phyloP scores from a whole-genome alignment of 495 filamentous ascomycete species.

The Elaphomyces granulatus region DNA sequence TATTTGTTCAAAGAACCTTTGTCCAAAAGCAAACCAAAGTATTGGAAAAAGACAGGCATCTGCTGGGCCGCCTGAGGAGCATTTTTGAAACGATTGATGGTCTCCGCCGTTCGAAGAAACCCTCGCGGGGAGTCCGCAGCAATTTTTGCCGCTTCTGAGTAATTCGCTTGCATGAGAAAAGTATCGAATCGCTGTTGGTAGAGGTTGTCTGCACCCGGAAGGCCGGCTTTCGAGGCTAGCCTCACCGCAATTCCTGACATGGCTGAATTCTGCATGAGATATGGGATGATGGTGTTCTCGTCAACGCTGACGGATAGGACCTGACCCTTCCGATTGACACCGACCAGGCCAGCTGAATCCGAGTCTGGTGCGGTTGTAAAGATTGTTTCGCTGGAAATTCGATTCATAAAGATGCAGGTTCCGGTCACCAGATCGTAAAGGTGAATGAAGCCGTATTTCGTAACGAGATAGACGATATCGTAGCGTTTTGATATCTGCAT shows the following conservation, averaged over 20 bases:
- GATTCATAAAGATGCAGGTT: conserved; percentile 99
- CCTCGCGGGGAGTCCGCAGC: conserved; percentile 93
- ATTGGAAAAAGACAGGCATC: conserved; percentile 89
- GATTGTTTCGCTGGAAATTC: conserved; percentile 97
- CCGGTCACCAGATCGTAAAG: conserved; percentile 94
- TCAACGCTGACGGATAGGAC: conserved; percentile 87
- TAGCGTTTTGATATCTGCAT: conserved; percentile 96
- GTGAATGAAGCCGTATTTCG: conserved; percentile 98
- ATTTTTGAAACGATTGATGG: conserved; percentile 88
- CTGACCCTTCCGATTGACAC: conserved; percentile 93
- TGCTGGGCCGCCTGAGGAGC: conserved; percentile 55
- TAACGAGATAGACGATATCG: conserved; percentile 90
- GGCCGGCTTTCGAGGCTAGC: conserved; percentile 82
- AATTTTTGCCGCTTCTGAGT: conserved; percentile 78
- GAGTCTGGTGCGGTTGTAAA: conserved; percentile 81
- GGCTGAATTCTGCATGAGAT: conserved; percentile 88
- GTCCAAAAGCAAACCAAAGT: conserved; percentile 93
- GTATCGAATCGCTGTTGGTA: conserved; percentile 88
- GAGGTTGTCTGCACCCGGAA: conserved; percentile 89
- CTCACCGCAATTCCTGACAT: conserved; percentile 84
- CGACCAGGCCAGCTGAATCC: conserved; percentile 78
- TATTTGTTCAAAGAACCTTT: conserved; percentile 85
- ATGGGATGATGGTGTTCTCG: conserved; percentile 79
- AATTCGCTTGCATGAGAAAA: conserved; percentile 60
- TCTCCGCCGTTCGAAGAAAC: conserved; percentile 84